Conservation (phyloP, 225 moss, liverwort and hornwort genomes). For the Anthoceros angustus region DNA sequence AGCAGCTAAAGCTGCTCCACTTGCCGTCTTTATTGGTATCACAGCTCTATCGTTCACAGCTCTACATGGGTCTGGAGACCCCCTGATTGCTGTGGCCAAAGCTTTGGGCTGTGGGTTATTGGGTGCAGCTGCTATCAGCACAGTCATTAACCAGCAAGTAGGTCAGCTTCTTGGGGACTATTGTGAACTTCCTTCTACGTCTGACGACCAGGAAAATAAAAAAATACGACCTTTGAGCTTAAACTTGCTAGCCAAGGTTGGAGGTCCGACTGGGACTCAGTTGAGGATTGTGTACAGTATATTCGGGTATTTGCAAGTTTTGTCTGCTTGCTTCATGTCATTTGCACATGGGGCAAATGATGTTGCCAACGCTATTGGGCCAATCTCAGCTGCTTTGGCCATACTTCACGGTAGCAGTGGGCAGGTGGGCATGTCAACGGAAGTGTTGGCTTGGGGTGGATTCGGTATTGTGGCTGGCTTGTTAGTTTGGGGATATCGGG, state of each 20-base stretch:
- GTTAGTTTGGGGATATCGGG: conserved; percentile 83
- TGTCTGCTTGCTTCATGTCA: conserved; percentile 96
- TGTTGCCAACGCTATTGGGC: conserved; percentile 89
- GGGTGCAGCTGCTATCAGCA: conserved; percentile 53
- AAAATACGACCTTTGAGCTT: conserved; percentile 8
- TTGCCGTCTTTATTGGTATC: conserved; percentile 69
- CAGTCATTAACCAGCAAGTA: conserved; percentile 57
- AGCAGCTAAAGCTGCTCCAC: conserved; percentile 71
- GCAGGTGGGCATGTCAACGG: conserved; percentile 43
- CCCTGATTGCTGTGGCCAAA: conserved; percentile 34
- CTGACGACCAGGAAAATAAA: conserved; percentile 18
- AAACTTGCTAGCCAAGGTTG: conserved; percentile 35
- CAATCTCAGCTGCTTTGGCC: conserved; percentile 79
- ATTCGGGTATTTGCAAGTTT: conserved; percentile 79
- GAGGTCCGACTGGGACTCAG: conserved; percentile 83
- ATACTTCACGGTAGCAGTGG: conserved; percentile 46
- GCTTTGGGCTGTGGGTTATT: conserved; percentile 51
- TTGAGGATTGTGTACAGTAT: conserved; percentile 74
- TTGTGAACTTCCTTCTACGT: conserved; percentile 27
- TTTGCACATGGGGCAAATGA: conserved; percentile 95
- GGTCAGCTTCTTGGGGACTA: conserved; percentile 55
- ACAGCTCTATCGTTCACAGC: conserved; percentile 62
- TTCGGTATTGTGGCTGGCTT: conserved; percentile 86
- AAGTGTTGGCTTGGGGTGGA: conserved; percentile 90
- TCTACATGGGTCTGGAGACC: conserved; percentile 31